A percentile compares a stretch with the other conserved stretches of the same genome.
phyloP scores from a whole-genome alignment of 495 filamentous ascomycete species.

The Copromyces sp. region DNA sequence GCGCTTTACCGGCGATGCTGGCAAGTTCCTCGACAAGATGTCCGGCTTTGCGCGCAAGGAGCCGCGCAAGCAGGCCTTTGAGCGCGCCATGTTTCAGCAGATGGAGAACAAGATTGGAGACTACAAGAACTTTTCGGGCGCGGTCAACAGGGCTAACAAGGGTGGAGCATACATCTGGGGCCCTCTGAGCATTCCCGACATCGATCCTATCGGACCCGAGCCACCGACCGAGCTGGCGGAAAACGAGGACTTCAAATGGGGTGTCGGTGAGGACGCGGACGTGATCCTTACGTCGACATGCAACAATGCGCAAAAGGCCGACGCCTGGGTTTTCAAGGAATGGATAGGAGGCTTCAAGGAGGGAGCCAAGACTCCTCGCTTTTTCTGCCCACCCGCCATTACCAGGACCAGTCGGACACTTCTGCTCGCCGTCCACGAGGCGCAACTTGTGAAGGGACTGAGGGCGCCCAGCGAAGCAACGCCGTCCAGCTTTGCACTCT shows the following conservation, averaged over 20 bases:
- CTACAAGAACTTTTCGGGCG: constrained; percentile 12
- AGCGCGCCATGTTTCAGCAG: constrained; percentile 29
- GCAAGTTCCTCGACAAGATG: constrained; percentile 39
- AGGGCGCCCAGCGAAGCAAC: constrained; percentile 29
- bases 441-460: constrained; percentile 18
- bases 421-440: constrained; percentile 21
- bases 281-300: constrained; percentile 43
- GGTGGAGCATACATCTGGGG: constrained; percentile 48
- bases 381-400: constrained; percentile 27
- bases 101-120: constrained; percentile 21
- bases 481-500: constrained; percentile 28
- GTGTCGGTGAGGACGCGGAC: constrained; percentile 51
- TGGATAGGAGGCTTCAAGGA: constrained; percentile 30
- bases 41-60: constrained; percentile 41
- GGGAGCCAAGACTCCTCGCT: constrained; percentile 17
- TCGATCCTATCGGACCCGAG: constrained; percentile 35
- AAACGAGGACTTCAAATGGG: constrained; percentile 45
- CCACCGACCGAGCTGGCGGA: constrained; percentile 32
- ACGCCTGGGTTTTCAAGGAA: constrained; percentile 40
- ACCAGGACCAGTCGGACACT: constrained; percentile 17
- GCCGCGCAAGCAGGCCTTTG: constrained; percentile 37
- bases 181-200: constrained; percentile 37
- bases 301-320: constrained; percentile 33
- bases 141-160: constrained; percentile 17
- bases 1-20: constrained; percentile 46